These are phyloP conservation scores for Xerocomus minutiporus DNA, from an alignment of 1,284 basidiomycete genomes.

Conservation along the genomic window DNA sequence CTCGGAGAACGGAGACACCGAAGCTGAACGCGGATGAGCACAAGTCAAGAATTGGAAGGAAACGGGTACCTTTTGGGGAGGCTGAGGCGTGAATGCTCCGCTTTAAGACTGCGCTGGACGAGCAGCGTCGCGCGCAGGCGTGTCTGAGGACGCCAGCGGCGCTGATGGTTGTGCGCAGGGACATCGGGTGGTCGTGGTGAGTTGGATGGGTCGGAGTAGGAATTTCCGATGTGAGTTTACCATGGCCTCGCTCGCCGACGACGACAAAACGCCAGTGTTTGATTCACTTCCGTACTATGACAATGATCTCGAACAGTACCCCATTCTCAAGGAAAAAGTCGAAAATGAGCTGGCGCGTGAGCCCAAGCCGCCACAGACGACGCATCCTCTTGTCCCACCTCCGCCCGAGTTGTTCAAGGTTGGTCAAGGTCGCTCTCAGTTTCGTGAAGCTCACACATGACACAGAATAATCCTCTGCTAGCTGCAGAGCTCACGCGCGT, in stretches of 20 bases:
- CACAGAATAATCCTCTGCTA: conserved; percentile 61
- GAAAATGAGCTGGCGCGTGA: conserved; percentile 69
- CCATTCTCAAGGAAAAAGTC: conserved; percentile 67
- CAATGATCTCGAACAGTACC: conserved; percentile 80
- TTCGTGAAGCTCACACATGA: conserved; percentile 9
- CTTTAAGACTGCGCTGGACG: not conserved
- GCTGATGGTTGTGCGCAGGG: conserved; percentile 45
- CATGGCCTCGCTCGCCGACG: conserved; percentile 15
- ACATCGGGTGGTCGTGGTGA: conserved; percentile 36
- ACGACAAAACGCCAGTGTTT: conserved; percentile 39
- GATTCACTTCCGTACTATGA: conserved; percentile 95
- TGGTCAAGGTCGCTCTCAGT: conserved; percentile 23
- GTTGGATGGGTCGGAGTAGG: conserved; percentile 27
- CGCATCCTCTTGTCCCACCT: conserved; percentile 73
- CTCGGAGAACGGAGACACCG: conserved; percentile 79
- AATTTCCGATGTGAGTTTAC: conserved; percentile 14
- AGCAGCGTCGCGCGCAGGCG: conserved; percentile 20
- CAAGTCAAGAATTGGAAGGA: conserved; percentile 8
- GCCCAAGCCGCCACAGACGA: conserved; percentile 47
- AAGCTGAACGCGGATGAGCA: conserved; percentile 41
- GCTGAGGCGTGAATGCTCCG: conserved; percentile 24
- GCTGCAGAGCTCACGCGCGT: conserved; percentile 71
- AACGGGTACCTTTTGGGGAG: conserved; percentile 36
- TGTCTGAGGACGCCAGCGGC: conserved; percentile 38
- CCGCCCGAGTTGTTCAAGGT: conserved; percentile 67